Base-by-base conservation (phyloP, 495 filamentous ascomycete species). In the Friedmanniomyces endolithicus region DNA sequence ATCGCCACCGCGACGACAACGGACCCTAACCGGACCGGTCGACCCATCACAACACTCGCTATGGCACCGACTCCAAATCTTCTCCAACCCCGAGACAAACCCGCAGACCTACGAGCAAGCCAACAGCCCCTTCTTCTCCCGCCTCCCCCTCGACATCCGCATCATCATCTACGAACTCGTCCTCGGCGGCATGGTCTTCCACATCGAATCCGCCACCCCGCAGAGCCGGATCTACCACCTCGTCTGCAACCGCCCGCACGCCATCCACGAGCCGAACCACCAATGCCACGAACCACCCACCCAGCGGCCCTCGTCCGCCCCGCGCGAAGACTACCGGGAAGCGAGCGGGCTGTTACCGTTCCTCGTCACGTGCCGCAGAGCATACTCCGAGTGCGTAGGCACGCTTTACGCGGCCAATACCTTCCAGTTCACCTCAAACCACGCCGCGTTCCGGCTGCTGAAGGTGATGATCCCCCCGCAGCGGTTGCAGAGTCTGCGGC, bases 381-480 rank as follows among this genome's bases (percentile, higher is more conserved):
- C 64, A 9, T 64, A 69, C 51, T 52, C 62, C 12, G 67, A 69
- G 56, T 44, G 50, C 16, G 47, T 57, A 11, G 46, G 49, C 1
- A 37, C 60, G 0, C 52, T 69, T 1, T 69, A 68, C 58, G 56
- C 56, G 35, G 29, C 51, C 51, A 68, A 68, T 50, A 74, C 64
- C 19, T 81, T 80, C 68, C 59, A 64, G 17, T 54, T 64, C 46
- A 57, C 54, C 6, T 23, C 52, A 12, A 58, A 57, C 46, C 31
- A 33, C 17, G 59, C 44, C 11, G 59, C 59, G n/a, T 51, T 62
- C 34, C 49, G 54, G 31, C 57, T 62, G 35, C 51, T 62, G 16
- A 53, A 52, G 29, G 19, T 24, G 43, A 53, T 55, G 54, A 43
- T 62, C 1, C 59, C 59, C 6, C 41, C 55, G 22, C 55, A 58